Evolutionary conservation across 2,329 filamentous ascomycete species (phyloP), one percentile per base, ranked within the genome.

Genomic region (Microsporum audouinii): DNA sequence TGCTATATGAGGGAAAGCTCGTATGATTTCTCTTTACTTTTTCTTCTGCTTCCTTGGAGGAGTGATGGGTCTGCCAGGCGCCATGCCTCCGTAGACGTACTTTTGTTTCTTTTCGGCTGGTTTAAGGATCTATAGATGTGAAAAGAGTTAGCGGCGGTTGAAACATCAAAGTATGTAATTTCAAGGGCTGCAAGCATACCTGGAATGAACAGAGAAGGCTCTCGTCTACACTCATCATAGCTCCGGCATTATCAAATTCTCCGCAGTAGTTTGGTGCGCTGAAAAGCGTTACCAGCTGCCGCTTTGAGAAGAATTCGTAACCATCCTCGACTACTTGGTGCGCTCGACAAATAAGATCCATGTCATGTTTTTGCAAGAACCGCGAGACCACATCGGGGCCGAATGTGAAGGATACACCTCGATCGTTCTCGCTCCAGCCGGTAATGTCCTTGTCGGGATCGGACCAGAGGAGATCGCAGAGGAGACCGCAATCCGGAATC

Each of bases 31-130:
- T 74, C 39, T 70, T 71, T 84, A 82, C 80, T 86, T 86, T 78
- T 83, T 81, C 77, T 85, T 84, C 76, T 83, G 81, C 77, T 86
- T 88, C 79, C 82, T 81, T 77, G 84, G 83, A 81, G 85, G 80
- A 82, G 84, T 86, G 77, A 83, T 80, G 76, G 84, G 82, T 80
- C 81, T 83, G 80, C 83, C 81, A 79, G 82, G 82, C 79, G 83
- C 85, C 77, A 87, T 82, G 79, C 83, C 82, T 79, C 81, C 82
- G 80, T 85, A 83, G 75, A 95, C 91, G 82, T 95, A 97, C 91
- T 97, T 97, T 89, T 96, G 92, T 87, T 99, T 99, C 87, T 99
- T 99, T 85, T 99, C 94, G 77, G 94, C 94, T 73, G 94, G 94
- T 82, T 97, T 99, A 81, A 99, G 83, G 75, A 99, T 97, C 90